Percentiles rank a stretch among this genome's conserved stretches.
phyloP scores from a whole-genome alignment of 495 filamentous ascomycete species.

The Penicillium desertorum region DNA sequence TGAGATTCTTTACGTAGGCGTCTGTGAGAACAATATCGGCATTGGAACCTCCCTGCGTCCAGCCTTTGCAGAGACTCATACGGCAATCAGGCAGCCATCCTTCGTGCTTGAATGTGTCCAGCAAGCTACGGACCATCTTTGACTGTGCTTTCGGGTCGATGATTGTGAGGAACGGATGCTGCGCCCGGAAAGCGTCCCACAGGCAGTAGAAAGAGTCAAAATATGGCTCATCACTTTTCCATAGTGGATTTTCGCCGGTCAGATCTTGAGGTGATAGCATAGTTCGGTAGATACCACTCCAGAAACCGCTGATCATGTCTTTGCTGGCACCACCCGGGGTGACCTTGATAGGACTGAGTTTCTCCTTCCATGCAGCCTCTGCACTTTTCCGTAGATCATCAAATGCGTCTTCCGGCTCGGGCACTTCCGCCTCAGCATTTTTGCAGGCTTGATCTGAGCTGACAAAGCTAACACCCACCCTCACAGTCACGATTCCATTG shows the following conservation, averaged over 20 bases:
- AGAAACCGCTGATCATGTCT: constrained; percentile 60
- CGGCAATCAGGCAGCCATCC: constrained; percentile 71
- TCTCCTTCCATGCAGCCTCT: constrained; percentile 58
- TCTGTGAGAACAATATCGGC: constrained; percentile 71
- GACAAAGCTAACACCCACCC: constrained; percentile 71
- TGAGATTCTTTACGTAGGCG: constrained; percentile 66
- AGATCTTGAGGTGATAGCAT: constrained; percentile 77
- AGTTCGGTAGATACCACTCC: constrained; percentile 69
- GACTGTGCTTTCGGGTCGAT: constrained; percentile 63
- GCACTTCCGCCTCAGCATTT: constrained; percentile 65
- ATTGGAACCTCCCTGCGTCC: constrained; percentile 76
- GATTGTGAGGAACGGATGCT: constrained; percentile 69
- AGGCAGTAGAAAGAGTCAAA: constrained; percentile 77
- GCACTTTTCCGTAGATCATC: constrained; percentile 49
- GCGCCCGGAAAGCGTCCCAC: constrained; percentile 73
- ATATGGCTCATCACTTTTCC: constrained; percentile 70
- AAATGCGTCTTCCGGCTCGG: constrained; percentile 58
- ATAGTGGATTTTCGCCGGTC: constrained; percentile 74
- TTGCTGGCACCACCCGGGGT: constrained; percentile 52
- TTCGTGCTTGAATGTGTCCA: constrained; percentile 70
- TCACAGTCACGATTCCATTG: constrained; percentile 52
- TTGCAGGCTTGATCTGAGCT: constrained; percentile 64
- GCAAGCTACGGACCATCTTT: constrained; percentile 64
- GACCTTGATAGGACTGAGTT: constrained; percentile 60
- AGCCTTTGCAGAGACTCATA: constrained; percentile 67